A percentile compares a stretch with the other conserved stretches of the same genome.
These are phyloP conservation scores for Citrus medica DNA, from an alignment of 345 rosid genomes.

Conservation along the genomic window DNA sequence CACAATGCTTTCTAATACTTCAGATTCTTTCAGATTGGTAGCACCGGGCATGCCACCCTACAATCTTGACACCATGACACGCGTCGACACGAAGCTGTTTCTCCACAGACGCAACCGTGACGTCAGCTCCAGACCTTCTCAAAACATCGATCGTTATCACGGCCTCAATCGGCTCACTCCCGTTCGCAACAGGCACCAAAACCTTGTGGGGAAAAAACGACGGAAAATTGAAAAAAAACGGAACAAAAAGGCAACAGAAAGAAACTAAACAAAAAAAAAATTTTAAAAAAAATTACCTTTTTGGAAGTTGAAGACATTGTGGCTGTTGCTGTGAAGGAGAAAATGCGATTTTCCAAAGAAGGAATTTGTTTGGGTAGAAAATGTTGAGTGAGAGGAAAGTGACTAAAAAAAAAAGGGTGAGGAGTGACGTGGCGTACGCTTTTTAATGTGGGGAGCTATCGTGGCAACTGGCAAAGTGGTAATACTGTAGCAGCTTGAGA, in stretches of 20 bases:
- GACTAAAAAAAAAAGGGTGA: background rate
- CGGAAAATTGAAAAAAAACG: too few species aligned
- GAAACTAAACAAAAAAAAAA: too few species aligned
- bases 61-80: constrained; percentile 63
- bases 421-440: constrained; percentile 23
- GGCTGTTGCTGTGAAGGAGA: too few species aligned
- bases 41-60: too few species aligned
- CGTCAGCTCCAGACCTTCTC: constrained; percentile 78
- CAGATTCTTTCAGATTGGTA: too few species aligned
- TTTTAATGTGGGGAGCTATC: background rate
- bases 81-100: constrained; percentile 66
- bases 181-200: constrained; percentile 87
- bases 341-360: too few species aligned
- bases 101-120: constrained; percentile 80
- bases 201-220: constrained; percentile 36
- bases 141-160: constrained; percentile 79
- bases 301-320: too few species aligned
- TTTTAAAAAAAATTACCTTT: too few species aligned
- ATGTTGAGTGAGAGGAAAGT: too few species aligned
- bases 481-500: too few species aligned
- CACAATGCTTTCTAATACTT: constrained; percentile 24
- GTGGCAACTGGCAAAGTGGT: background rate
- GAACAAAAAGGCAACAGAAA: too few species aligned
- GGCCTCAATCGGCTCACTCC: constrained; percentile 94
- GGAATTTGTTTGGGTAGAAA: too few species aligned